phyloP scores from a whole-genome alignment of 2,329 filamentous ascomycete species.

The Talaromyces sp. region DNA sequence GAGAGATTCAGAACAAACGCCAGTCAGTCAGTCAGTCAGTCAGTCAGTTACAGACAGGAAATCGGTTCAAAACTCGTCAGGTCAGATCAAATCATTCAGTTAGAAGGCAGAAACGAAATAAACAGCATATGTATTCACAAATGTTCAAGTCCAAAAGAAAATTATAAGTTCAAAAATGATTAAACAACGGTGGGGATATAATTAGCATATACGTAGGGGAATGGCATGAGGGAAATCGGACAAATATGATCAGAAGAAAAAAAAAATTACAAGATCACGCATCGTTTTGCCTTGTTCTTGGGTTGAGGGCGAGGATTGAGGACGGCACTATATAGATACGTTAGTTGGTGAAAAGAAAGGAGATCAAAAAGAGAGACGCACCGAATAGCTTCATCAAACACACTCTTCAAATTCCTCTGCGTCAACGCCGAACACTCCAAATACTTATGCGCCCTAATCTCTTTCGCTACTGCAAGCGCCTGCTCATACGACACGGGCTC shows the following conservation, averaged over 20 bases:
- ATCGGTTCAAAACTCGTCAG: no score
- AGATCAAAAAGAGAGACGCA: no score
- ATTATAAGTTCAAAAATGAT: background rate
- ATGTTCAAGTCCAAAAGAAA: background rate
- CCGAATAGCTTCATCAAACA: slow-evolving; percentile 98
- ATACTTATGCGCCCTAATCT: slow-evolving; percentile 95
- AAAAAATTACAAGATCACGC: slow-evolving; percentile 36
- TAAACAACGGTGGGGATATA: slow-evolving; percentile 9
- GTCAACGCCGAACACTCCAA: slow-evolving; percentile 96
- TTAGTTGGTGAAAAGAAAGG: background rate
- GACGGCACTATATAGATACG: slow-evolving; percentile 36
- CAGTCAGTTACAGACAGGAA: background rate
- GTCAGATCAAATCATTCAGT: background rate
- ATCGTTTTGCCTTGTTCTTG: slow-evolving; percentile 45
- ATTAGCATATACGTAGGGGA: slow-evolving; percentile 5
- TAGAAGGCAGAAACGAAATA: background rate
- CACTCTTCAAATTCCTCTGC: slow-evolving; percentile 94
- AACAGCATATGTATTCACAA: slow-evolving; percentile 6
- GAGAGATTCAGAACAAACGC: slow-evolving; percentile 15
- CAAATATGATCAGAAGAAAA: background rate
- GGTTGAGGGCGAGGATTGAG: slow-evolving; percentile 44
- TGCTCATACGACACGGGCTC: slow-evolving; percentile 94
- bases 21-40: background rate
- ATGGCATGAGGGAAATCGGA: background rate
- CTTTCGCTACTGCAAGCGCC: slow-evolving; percentile 80